Base-by-base conservation (phyloP, 164 flowering plant genomes). In the Malania oleifera region DNA sequence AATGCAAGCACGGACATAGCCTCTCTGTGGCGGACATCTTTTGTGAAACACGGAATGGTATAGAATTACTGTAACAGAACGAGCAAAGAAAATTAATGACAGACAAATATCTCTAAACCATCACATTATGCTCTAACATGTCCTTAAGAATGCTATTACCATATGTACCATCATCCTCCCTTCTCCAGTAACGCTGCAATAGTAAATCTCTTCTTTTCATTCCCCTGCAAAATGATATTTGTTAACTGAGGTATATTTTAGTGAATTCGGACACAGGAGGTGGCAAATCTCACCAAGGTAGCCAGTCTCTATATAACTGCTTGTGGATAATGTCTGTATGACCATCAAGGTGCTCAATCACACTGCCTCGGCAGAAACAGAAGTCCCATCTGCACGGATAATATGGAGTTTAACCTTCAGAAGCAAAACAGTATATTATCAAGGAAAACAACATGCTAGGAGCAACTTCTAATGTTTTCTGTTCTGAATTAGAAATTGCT, bases 341-440 rank as follows among this genome's bases (percentile, higher is more conserved):
- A 57, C 96, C 98, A 73, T 91, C 96, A 69, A 91, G 76, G 73
- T 86, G 95, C 71, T 89, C 98, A 60, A 91, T 78, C 67, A 91
- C 90, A 54, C 73, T 72, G 27, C 92, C 96, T 13, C 70, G 73
- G 50, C 64, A 66, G 53, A 82, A 76, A 64, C 89, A 91, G 74
- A 82, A 91, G 73, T 91, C 98, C 96, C 96, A 91, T 74, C 98
- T 91, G 86, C 80, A 77, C 67, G 35, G 29, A 55, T 9, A 49
- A n/a, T 53, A 12, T n/a, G 15, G 19, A 47, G 28, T 51, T 51
- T 12, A 59, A 26, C 39, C 19, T 59, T 37, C 39, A 35, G 39
- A 60, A 57, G 27, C 5, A 4, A 43, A 43, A n/a, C 22, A 39
- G 13, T 13, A 10, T 10, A 39, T 39, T 17, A 10, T n/a, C n/a